These are phyloP conservation scores for Clonostachys rosea DNA, from an alignment of 2,329 filamentous ascomycete genomes.

Conservation along the genomic window DNA sequence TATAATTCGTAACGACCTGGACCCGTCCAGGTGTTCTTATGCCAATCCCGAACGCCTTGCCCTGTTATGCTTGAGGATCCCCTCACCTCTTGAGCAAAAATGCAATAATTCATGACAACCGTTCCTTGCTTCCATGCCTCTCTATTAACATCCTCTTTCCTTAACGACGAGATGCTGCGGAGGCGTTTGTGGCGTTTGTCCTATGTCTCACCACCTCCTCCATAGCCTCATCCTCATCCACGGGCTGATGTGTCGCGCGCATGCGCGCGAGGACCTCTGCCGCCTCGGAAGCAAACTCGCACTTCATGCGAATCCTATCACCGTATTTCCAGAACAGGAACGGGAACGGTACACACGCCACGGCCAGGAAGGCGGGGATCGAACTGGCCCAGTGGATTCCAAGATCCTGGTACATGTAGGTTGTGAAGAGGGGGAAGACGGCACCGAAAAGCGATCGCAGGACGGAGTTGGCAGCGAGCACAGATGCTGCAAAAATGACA, in stretches of 20 bases:
- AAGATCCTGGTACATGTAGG: conserved; percentile 49
- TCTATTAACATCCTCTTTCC: no score
- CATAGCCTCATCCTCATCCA: conserved; percentile 15
- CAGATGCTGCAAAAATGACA: conserved; percentile 72
- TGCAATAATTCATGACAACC: no score
- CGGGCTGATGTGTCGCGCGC: conserved; percentile 19
- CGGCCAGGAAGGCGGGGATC: conserved; percentile 68
- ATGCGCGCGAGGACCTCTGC: conserved; percentile 51
- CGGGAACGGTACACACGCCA: conserved; percentile 69
- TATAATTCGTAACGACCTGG: no score
- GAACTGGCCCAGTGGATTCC: conserved; percentile 74
- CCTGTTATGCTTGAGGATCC: no score
- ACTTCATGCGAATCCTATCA: conserved; percentile 53
- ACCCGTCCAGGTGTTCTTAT: no score
- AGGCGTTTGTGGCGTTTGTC: background rate
- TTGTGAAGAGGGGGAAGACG: conserved; percentile 70
- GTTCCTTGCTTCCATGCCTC: no score
- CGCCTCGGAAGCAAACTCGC: conserved; percentile 66
- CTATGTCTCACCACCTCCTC: conserved; percentile 1
- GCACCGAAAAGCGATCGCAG: conserved; percentile 69
- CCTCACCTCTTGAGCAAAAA: no score
- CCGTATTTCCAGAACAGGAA: conserved; percentile 76
- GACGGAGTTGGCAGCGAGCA: conserved; percentile 68
- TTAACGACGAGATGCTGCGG: background rate
- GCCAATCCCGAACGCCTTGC: no score